Percentiles rank a stretch among this genome's conserved stretches.
These are phyloP conservation scores for Lipomyces chichibuensis DNA, from an alignment of 805 yeast genomes.

Conservation along the genomic window DNA sequence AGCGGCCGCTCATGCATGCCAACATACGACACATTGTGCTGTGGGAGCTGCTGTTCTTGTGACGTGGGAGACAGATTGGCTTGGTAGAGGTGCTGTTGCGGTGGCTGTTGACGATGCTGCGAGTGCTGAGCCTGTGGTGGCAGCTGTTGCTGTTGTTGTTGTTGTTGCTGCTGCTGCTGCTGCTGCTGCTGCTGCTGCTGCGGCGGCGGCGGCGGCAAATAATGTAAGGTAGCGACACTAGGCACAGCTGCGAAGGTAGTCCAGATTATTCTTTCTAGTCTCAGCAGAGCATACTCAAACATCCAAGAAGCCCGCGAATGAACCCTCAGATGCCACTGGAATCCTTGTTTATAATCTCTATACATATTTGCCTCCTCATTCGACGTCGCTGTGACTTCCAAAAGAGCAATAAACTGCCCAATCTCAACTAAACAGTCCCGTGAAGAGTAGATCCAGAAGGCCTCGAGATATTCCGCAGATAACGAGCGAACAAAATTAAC, in stretches of 20 bases:
- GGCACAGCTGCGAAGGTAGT: conserved; percentile 33
- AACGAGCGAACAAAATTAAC: conserved; percentile 37
- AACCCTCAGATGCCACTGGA: conserved; percentile 37
- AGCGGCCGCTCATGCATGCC: not conserved
- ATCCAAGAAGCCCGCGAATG: conserved; percentile 37
- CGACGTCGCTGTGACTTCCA: conserved; percentile 34
- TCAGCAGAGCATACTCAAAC: conserved; percentile 36
- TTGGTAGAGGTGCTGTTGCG: not conserved
- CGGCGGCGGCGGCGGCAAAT: not conserved
- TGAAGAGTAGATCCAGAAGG: conserved; percentile 39
- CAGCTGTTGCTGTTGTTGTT: no score
- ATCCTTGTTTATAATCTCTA: conserved; percentile 27
- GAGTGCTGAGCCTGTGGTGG: not conserved
- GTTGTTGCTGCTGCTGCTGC: no score
- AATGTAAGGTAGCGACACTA: not conserved
- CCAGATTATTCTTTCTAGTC: conserved; percentile 37
- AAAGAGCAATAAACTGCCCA: conserved; percentile 38
- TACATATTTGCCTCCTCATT: conserved; percentile 27
- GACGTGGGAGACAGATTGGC: not conserved
- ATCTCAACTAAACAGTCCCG: conserved; percentile 37
- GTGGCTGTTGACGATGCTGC: not conserved
- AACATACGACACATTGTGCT: not conserved
- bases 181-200: conserved; percentile 8
- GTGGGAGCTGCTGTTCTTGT: not conserved
- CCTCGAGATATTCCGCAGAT: conserved; percentile 38